Base-by-base conservation (phyloP, 73 alveolate species). In the Paramecium sexaurelia region DNA sequence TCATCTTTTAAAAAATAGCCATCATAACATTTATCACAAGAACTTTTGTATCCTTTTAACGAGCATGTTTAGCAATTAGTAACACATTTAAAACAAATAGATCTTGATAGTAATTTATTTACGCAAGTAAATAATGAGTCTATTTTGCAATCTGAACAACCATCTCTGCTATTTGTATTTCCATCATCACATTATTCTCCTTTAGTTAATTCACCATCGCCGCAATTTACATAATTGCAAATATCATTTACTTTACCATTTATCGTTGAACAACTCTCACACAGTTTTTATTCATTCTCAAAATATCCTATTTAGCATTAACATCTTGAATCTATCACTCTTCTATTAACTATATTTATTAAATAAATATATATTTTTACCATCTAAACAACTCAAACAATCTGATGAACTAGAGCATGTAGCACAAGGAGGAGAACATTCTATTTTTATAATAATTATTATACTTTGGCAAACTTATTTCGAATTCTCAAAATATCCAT, bases 91-190 rank as follows among this genome's bases (percentile, higher is more conserved):
- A 29, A 73, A 73, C 87, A 73, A 37, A 73, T 29, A 15, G 87
- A 73, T 32, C 57, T 35, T 9, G 55, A 32, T 41, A 73, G 15
- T 35, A 73, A 8, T 35, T 35, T 41, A 33, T 73, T 73, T 13
- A 33, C 75, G 40, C 95, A 92, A 11, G 92, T 87, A 32, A 39
- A 56, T 3, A 85, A 84, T 7, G 94, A 41, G 20, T 93, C 96
- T 0, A 93, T 55, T 33, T 37, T 17, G 35, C 96, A 93, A 55
- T 13, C 55, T 27, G 55, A 9, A 19, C 87, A 73, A 20, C 87
- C 87, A 73, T 73, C 87, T 35, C 87, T 27, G 35, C 36, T 41
- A 73, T n/a, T 35, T 10, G 32, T 35, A 73, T 73, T 73, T 4
- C 87, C 87, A 73, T 73, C 87, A 73, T 73, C 87, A 73, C 87